Percentiles rank a stretch among this genome's conserved stretches.
phyloP scores from a whole-genome alignment of 306 rosid species.

The Quercus ilex region DNA sequence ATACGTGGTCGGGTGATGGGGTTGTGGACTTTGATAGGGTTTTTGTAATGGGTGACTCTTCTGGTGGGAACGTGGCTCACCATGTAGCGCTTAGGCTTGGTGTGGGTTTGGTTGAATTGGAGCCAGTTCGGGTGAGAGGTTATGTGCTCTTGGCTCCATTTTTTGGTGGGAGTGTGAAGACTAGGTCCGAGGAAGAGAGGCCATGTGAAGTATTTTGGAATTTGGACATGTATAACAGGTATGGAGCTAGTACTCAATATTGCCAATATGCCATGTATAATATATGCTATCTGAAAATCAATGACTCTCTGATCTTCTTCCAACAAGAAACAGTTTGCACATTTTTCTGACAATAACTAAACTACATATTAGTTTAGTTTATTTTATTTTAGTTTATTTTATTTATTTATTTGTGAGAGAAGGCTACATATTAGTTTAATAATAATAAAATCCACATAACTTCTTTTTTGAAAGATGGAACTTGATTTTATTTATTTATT shows the following conservation, averaged over 20 bases:
- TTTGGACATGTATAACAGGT: constrained; percentile 78
- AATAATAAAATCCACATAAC: too few species aligned
- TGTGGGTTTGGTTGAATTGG: constrained; percentile 13
- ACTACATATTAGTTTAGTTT: too few species aligned
- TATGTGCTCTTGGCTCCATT: constrained; percentile 74
- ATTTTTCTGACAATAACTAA: too few species aligned
- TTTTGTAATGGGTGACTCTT: constrained; percentile 75
- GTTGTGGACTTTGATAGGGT: constrained; percentile 55
- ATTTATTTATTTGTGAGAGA: too few species aligned
- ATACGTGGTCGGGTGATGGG: constrained; percentile 41
- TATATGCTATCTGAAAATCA: too few species aligned
- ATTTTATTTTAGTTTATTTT: too few species aligned
- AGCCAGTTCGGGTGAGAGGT: constrained; percentile 58
- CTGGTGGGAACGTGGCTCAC: constrained; percentile 87
- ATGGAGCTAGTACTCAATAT: not conserved
- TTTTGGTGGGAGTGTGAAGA: constrained; percentile 77
- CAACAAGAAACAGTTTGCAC: too few species aligned
- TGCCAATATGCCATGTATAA: too few species aligned
- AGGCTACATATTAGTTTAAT: too few species aligned
- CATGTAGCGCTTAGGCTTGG: constrained; percentile 66
- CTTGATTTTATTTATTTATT: too few species aligned
- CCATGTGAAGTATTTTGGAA: constrained; percentile 44
- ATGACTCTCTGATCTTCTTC: too few species aligned
- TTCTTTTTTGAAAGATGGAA: too few species aligned
- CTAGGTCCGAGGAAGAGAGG: constrained; percentile 70